A percentile compares a stretch with the other conserved stretches of the same genome.
phyloP scores from a whole-genome alignment of 768 basidiomycete genomes.

The Lentinus brumalis region DNA sequence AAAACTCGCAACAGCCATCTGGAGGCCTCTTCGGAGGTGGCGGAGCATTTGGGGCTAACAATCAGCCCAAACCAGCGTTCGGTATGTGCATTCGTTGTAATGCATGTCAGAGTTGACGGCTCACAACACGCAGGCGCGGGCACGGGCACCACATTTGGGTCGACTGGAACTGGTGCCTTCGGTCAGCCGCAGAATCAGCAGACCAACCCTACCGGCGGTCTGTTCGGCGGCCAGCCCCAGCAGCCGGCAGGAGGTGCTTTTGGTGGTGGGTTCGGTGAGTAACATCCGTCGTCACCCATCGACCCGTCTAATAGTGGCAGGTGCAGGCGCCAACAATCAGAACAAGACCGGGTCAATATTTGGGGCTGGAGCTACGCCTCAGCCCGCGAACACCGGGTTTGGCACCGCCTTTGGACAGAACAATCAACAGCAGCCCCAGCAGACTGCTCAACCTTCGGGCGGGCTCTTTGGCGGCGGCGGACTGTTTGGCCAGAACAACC shows the following conservation, averaged over 20 bases:
- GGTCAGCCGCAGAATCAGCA: conserved; percentile 31
- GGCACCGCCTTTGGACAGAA: conserved; percentile 35
- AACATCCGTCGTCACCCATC: no score
- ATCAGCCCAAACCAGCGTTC: conserved; percentile 31
- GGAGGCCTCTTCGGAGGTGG: conserved; percentile 32
- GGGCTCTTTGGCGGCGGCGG: conserved; percentile 24
- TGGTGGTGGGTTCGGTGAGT: no score
- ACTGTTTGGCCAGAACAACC: conserved; percentile 20
- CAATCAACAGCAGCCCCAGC: conserved; percentile 39
- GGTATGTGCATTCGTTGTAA: conserved; percentile 4
- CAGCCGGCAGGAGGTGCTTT: conserved; percentile 21
- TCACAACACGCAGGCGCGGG: background rate
- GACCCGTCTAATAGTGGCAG: no score
- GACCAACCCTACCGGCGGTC: conserved; percentile 5
- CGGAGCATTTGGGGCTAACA: conserved; percentile 30
- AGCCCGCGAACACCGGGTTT: conserved; percentile 31
- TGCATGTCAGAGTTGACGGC: background rate
- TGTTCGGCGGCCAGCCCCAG: conserved; percentile 33
- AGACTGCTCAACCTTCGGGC: conserved; percentile 21
- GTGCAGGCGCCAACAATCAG: no score
- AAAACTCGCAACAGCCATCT: conserved; percentile 33
- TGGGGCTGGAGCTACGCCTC: background rate
- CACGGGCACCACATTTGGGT: conserved; percentile 30
- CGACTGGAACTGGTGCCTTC: conserved; percentile 19
- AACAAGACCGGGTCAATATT: background rate